Base-by-base conservation (phyloP, 2,329 filamentous ascomycete species). In the Bipolaris bicolor region DNA sequence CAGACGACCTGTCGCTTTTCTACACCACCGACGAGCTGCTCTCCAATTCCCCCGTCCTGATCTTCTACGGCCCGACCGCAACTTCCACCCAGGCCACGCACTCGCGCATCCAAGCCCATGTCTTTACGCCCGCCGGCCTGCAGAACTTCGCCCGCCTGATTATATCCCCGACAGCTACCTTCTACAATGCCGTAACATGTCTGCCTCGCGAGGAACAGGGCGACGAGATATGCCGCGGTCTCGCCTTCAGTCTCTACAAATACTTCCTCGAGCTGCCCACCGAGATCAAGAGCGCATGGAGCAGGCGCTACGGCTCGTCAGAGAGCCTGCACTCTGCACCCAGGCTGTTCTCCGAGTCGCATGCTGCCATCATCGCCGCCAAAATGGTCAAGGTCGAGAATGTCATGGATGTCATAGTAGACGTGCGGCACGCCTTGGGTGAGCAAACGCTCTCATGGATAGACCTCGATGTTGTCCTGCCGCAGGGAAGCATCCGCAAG, bases 151-250 rank as follows among this genome's bases (percentile, higher is more conserved):
- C 91, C 58, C 91, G 94, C 69, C 87, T 99, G 66, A 96, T 94
- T 59, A 89, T 98, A 64, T 96, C 94, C 22, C 95, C 95, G 43
- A 96, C 90, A 71, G 97, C 94, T 45, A 88, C 92, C 49, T 90
- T 96, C 71, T 98, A 98, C 77, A 86, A 88, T 65, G 94, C 93
- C 52, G 95, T 99, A 76, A 88, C 91, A 74, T 88, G 93, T 75
- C 84, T 99, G 41, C 92, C 95, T 40, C 89, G 92, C 73, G 94
- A 97, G 74, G 92, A 93, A 77, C 95, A 98, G 80, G 94, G 94
- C 70, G 94, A 98, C 75, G 94, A 98, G 77, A 84, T 96, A 63
- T 96, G 90, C 78, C 88, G 95, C 44, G 95, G 90, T 16, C 84
- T 99, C 54, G 95, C 94, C 46, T 96, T 98, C 77, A 92, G 91